Conservation (phyloP, 345 rosid genomes). For the Balakata baccata region DNA sequence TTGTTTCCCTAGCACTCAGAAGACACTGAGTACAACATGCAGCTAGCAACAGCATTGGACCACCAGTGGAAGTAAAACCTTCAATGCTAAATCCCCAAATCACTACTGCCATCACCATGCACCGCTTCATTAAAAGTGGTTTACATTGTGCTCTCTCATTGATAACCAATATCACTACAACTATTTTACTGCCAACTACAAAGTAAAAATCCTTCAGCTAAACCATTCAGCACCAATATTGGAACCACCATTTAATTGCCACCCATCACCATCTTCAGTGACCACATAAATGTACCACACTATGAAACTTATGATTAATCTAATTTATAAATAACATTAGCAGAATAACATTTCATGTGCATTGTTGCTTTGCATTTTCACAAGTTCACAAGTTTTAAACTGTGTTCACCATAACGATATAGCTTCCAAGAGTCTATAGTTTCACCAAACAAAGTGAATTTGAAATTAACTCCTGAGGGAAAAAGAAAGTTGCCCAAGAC, state of each 20-base stretch:
- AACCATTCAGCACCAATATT: not conserved
- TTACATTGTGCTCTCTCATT: not conserved
- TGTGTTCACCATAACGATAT: not conserved
- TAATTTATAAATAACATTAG: not conserved
- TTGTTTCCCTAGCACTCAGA: not conserved
- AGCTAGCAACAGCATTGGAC: not conserved
- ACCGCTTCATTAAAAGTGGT: not conserved
- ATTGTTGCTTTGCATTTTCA: not conserved
- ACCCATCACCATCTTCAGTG: not conserved
- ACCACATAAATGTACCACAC: not conserved
- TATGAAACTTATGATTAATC: not conserved
- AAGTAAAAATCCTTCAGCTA: no score
- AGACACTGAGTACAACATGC: no score
- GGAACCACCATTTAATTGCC: not conserved
- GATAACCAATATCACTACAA: not conserved
- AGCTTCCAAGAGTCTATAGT: not conserved
- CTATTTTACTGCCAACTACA: not conserved
- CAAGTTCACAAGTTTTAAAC: not conserved
- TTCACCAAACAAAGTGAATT: not conserved
- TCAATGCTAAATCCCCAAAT: not conserved
- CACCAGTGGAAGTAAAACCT: conserved; percentile 1
- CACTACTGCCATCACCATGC: not conserved
- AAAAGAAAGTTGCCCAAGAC: not conserved
- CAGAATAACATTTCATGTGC: not conserved
- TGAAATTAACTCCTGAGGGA: not conserved